Conservation (phyloP, 345 rosid genomes). For the Aurinia saxatilis region DNA sequence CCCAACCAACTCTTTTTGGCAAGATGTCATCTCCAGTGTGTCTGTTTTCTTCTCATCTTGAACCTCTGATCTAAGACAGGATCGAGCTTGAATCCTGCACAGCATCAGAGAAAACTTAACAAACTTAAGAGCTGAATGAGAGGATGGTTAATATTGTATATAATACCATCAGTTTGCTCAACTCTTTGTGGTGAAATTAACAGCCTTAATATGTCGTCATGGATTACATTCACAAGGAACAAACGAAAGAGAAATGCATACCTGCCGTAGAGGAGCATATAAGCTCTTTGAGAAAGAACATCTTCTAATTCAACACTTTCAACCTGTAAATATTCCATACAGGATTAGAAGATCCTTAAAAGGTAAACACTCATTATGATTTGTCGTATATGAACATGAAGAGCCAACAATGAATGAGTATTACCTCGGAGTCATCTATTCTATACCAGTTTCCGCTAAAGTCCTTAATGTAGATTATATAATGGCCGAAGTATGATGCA, state of each 20-base stretch:
- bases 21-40: slow-evolving; percentile 18
- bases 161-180: neutral
- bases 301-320: slow-evolving; percentile 61
- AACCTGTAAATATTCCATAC: slow-evolving; percentile 44
- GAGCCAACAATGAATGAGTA: neutral
- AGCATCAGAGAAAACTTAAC: neutral
- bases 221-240: neutral
- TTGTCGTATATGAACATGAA: neutral
- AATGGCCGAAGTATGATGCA: slow-evolving; percentile 97
- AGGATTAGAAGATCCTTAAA: slow-evolving; percentile 4
- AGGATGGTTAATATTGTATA: neutral
- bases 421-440: slow-evolving; percentile 89
- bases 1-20: slow-evolving; percentile 27
- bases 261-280: slow-evolving; percentile 98
- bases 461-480: slow-evolving; percentile 85
- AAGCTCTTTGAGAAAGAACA: slow-evolving; percentile 90
- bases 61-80: slow-evolving; percentile 35
- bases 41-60: slow-evolving; percentile 27
- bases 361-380: neutral
- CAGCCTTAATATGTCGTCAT: neutral
- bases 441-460: slow-evolving; percentile 75
- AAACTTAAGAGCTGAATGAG: neutral
- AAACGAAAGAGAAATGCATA: slow-evolving; percentile 6
- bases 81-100: slow-evolving; percentile 51
- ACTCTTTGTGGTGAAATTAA: neutral